Base-by-base conservation (phyloP, 495 filamentous ascomycete species). In the Hyphodiscus hymeniophilus region DNA sequence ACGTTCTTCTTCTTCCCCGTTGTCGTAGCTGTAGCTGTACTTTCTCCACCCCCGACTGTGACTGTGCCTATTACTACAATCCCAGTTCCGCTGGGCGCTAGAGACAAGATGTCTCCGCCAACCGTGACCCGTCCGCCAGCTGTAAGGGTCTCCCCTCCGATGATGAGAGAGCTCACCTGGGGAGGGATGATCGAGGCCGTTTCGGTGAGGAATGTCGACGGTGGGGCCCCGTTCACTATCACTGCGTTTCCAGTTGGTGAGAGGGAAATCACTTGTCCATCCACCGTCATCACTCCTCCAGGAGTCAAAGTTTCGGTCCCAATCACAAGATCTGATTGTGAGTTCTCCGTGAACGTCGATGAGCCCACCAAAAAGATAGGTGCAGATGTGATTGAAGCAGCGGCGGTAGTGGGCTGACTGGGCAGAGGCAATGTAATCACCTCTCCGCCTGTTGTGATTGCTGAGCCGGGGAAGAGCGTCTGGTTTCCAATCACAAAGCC, bases 81-180 rank as follows among this genome's bases (percentile, higher is more conserved):
- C 8, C 40, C 41, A 1, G 48, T 50, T 23, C 57, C 57, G 16
- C 35, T 45, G 2, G 52, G 50, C 8, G 47, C 53, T 4, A 60
- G 23, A 23, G 31, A 42, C 13, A 60, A 26, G 13, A 57, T 46
- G 10, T 60, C 54, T 11, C 44, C 44, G 3, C 54, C 53, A 11
- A 60, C 54, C 7, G 58, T 58, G 16, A 61, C 36, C 26, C 32
- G 11, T 18, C 52, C 52, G 4, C 58, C 55, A 7, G 51, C 40
- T 5, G 54, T 54, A 12, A 61, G 55, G 4, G 58, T 61, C 35
- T 58, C 51, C 1, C 55, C 51, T 2, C 41, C 58, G 28, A 61
- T 45, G 2, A 50, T 32, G 5, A 58, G 16, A 28, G 31, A 36
- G 8, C 41, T 46, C 7, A 50, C 18, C 3, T 15, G n/a, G 1